Percentiles rank a stretch among this genome's conserved stretches.
These are phyloP conservation scores for Penicillium sp. DNA, from an alignment of 2,329 filamentous ascomycete species.

Conservation along the genomic window DNA sequence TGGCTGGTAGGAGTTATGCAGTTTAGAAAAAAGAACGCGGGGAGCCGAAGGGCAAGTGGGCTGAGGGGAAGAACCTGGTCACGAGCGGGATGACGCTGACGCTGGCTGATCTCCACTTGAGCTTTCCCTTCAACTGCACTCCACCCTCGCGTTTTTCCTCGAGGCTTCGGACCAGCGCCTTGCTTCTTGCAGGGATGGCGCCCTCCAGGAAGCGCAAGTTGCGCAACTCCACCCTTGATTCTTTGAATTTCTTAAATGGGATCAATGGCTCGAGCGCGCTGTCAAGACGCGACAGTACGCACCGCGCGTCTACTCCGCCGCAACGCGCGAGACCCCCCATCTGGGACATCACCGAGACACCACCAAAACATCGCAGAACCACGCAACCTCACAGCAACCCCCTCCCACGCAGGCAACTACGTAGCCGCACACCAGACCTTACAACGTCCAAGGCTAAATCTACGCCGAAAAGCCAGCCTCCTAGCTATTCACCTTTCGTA, in stretches of 20 bases:
- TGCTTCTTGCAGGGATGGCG: constrained; percentile 6
- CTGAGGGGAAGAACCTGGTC: background rate
- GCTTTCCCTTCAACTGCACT: constrained; percentile 2
- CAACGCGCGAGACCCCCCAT: constrained; percentile 6
- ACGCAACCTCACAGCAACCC: background rate
- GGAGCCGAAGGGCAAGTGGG: background rate
- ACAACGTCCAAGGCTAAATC: background rate
- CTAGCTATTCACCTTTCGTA: background rate
- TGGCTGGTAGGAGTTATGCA: constrained; percentile 7
- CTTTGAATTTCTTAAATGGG: constrained; percentile 9
- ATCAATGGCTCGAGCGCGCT: constrained; percentile 5
- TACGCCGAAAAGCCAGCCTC: constrained; percentile 1
- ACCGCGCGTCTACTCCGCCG: constrained; percentile 1
- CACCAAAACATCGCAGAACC: background rate
- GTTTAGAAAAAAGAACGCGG: background rate
- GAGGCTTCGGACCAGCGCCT: background rate
- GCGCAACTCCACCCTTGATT: constrained; percentile 7
- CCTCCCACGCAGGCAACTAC: background rate
- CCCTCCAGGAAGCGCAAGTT: constrained; percentile 7
- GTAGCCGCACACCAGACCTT: background rate
- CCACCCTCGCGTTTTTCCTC: constrained; percentile 1
- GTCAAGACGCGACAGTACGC: background rate
- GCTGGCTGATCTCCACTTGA: constrained; percentile 8
- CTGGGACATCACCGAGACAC: constrained; percentile 12
- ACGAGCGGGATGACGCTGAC: constrained; percentile 18